A percentile compares a stretch with the other conserved stretches of the same genome.
phyloP scores from a whole-genome alignment of 768 basidiomycete species.

The Suillus occidentalis region DNA sequence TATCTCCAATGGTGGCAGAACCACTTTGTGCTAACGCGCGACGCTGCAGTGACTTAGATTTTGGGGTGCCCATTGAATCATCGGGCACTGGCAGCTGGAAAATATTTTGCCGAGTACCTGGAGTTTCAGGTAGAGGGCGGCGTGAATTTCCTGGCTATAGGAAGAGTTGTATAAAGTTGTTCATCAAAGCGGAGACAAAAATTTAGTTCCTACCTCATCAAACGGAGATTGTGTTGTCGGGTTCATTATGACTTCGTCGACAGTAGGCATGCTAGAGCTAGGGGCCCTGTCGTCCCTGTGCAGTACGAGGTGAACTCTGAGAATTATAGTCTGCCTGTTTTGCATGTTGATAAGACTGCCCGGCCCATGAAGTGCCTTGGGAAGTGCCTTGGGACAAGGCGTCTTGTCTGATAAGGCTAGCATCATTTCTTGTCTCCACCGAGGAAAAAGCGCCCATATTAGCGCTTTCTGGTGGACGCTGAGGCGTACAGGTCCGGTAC shows the following conservation, averaged over 20 bases:
- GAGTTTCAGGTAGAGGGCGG: slow-evolving; percentile 25
- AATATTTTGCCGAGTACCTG: slow-evolving; percentile 13
- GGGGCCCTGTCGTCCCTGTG: background rate
- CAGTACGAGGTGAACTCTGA: slow-evolving; percentile 1
- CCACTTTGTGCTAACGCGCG: slow-evolving; percentile 2
- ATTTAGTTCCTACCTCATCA: slow-evolving; percentile 19
- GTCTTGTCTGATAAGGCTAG: slow-evolving; percentile 14
- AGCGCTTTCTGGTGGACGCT: background rate
- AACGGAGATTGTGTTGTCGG: slow-evolving; percentile 3
- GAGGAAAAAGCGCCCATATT: slow-evolving; percentile 22
- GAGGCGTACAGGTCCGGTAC: slow-evolving; percentile 14
- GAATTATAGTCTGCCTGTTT: slow-evolving; percentile 3
- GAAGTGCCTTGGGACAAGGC: slow-evolving; percentile 1
- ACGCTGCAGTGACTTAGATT: slow-evolving; percentile 3
- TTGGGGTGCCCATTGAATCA: background rate
- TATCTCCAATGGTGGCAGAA: slow-evolving; percentile 20
- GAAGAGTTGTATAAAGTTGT: background rate
- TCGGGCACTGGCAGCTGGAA: slow-evolving; percentile 3
- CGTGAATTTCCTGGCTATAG: slow-evolving; percentile 8
- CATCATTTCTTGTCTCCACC: slow-evolving; percentile 17
- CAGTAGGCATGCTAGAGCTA: slow-evolving; percentile 6
- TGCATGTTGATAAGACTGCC: slow-evolving; percentile 12
- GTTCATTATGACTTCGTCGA: slow-evolving; percentile 5
- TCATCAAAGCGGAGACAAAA: background rate
- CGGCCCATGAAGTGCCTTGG: slow-evolving; percentile 4